Conservation (phyloP, 176 grass and related monocot genomes). For the Hordeum vulgare region MorexV3_pseudomolecules_assembly NC_058520.1:613397486-613397985, state of each 20-base stretch:
- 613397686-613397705: not conserved
- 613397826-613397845: constrained; percentile 74
- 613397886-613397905: constrained; percentile 28
- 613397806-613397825: constrained; percentile 32
- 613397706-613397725: not conserved
- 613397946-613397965: constrained; percentile 78
- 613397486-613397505: not conserved
- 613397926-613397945: constrained; percentile 85
- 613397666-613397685: not conserved
- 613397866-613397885: constrained; percentile 83
- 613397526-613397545: not conserved
- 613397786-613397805: not conserved
- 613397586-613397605: not conserved
- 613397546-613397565: not conserved
- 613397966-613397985: constrained; percentile 73
- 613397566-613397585: not conserved
- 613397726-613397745: no score
- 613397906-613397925: constrained; percentile 37
- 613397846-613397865: constrained; percentile 86
- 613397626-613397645: not conserved
- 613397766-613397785: not conserved
- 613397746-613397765: no score
- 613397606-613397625: not conserved
- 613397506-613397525: not conserved
- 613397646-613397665: not conserved